Evolutionary conservation across 2,329 filamentous ascomycete species (phyloP).

Genomic region (Aureobasidium melanogenum): DNA sequence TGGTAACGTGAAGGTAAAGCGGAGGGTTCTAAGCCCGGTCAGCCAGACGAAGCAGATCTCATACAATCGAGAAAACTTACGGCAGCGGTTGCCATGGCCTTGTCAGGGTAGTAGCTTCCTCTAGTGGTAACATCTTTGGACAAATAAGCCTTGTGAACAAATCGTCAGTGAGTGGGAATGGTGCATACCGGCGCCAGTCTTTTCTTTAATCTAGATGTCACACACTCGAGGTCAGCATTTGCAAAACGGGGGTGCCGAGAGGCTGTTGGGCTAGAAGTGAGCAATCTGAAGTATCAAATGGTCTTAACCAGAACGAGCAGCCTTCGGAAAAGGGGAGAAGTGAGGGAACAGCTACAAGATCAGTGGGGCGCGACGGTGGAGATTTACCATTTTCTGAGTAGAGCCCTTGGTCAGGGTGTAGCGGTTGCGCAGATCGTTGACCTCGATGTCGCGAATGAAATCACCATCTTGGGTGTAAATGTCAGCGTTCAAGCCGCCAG

Average conservation of each 20-base stretch:
- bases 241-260: constrained; percentile 55
- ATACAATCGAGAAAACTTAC: constrained; percentile 52
- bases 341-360: constrained; percentile 42
- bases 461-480: constrained; percentile 95
- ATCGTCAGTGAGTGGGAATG: constrained; percentile 36
- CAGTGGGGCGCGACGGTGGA: constrained; percentile 56
- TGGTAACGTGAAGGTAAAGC: constrained; percentile 90
- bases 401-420: constrained; percentile 95
- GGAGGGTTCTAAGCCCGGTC: constrained; percentile 63
- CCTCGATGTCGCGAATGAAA: constrained; percentile 97
- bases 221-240: constrained; percentile 86
- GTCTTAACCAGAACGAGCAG: constrained; percentile 19
- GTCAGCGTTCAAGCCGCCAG: constrained; percentile 57
- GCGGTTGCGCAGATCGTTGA: constrained; percentile 94
- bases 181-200: constrained; percentile 98
- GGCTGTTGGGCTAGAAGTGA: constrained; percentile 36
- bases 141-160: constrained; percentile 51
- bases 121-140: constrained; percentile 94
- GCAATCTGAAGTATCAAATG: constrained; percentile 31
- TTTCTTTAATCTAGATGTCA: constrained; percentile 98
- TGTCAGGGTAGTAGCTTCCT: constrained; percentile 94
- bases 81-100: constrained; percentile 88
- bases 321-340: constrained; percentile 25
- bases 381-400: constrained; percentile 99
- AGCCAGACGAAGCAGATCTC: neutral